phyloP scores from a whole-genome alignment of 1,284 basidiomycete species.

The Afroboletus lepidellus region DNA sequence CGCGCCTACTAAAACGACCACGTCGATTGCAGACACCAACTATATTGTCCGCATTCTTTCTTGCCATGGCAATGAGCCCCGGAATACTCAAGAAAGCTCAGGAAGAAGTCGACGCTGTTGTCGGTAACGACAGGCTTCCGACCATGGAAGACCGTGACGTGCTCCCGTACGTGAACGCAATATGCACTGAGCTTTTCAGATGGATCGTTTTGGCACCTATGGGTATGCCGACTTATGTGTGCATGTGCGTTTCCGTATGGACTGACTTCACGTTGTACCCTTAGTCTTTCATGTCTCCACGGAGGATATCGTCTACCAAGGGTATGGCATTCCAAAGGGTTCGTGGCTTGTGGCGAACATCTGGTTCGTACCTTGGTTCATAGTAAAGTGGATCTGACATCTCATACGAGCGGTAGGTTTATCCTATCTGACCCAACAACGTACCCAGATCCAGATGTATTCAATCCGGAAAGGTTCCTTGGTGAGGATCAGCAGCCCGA shows the following conservation, averaged over 20 bases:
- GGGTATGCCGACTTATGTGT: slow-evolving; percentile 2
- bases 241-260: no score
- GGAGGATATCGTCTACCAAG: slow-evolving; percentile 35
- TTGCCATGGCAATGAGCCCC: slow-evolving; percentile 17
- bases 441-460: slow-evolving; percentile 13
- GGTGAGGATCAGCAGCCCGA: neutral
- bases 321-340: slow-evolving; percentile 41
- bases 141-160: slow-evolving; percentile 11
- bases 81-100: slow-evolving; percentile 14
- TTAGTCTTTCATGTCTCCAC: slow-evolving; percentile 35
- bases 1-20: neutral
- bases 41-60: slow-evolving; percentile 29
- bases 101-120: slow-evolving; percentile 15
- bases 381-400: no score
- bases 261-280: neutral
- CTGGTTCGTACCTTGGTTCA: slow-evolving; percentile 13
- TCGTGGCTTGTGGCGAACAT: slow-evolving; percentile 22
- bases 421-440: slow-evolving; percentile 9
- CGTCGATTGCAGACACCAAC: slow-evolving; percentile 34
- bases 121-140: slow-evolving; percentile 17
- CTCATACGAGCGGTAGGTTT: slow-evolving; percentile 5
- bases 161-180: slow-evolving; percentile 19
- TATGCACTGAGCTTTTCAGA: slow-evolving; percentile 18
- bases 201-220: slow-evolving; percentile 16
- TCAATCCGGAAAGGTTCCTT: slow-evolving; percentile 8